Base-by-base conservation (phyloP, 768 basidiomycete species). In the Omphalotus guepiniiformis region DNA sequence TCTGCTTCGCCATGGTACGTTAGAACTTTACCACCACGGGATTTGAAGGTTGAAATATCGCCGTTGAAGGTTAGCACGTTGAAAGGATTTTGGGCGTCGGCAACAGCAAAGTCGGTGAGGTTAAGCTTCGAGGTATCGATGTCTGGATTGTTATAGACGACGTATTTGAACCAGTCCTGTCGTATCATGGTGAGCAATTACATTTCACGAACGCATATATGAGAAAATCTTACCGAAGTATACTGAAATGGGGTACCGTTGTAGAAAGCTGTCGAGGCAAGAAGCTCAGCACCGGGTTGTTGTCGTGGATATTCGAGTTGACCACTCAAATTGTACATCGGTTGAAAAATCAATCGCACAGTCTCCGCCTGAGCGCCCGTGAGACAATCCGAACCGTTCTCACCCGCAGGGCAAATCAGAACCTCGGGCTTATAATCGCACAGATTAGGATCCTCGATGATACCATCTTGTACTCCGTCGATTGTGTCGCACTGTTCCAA, bases 401-500 rank as follows among this genome's bases (percentile, higher is more conserved):
- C 32, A 6, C 37, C 34, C 11, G 36, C 34, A 13, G 32, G 16
- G 32, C 57, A 58, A 6, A 54, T 42, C 21, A 58, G 35, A 25
- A 48, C 39, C 22, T 57, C 53, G 6, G 56, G 56, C 3, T 39
- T 47, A 37, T 57, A 59, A 36, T 50, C 45, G 44, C 58, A 59
- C 26, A 42, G 25, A 26, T 49, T 37, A 9, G 58, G 58, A 37
- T 59, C 53, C 12, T 50, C 49, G 12, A 59, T 48, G 15, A 59
- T 39, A 19, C 53, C 53, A 43, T 59, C 58, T 15, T 34, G 22
- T 7, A 53, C 44, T 18, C 58, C 58, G 42, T 59, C 58, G 15
- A 59, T 30, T 4, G 39, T 42, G 30, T 59, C 58, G 45, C 58
- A 59, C 32, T 59, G 58, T 27, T 50, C 52, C 30, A 59, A 37